These are phyloP conservation scores for Thermomucor indicae-seudaticae DNA, from an alignment of 371 early-diverging fungal genomes.

Conservation along the genomic window DNA sequence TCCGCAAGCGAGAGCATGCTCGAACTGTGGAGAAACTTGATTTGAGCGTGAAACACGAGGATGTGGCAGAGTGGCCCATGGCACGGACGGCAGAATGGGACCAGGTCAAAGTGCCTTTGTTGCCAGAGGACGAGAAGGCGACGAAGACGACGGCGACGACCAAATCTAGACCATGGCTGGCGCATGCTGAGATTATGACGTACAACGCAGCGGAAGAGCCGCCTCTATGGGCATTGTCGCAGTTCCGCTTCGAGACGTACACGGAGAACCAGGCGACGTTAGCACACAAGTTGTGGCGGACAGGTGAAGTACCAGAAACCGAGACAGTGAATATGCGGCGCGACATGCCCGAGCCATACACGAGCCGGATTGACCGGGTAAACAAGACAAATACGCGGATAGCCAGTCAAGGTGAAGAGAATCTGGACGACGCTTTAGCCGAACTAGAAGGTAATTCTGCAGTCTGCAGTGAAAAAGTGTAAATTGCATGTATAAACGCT, in stretches of 20 bases:
- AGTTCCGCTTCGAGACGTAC: slow-evolving; percentile 53
- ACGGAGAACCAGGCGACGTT: slow-evolving; percentile 7
- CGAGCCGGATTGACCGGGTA: slow-evolving; percentile 41
- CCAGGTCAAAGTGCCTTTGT: slow-evolving; percentile 21
- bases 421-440: slow-evolving; percentile 43
- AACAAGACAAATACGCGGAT: slow-evolving; percentile 27
- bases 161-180: slow-evolving; percentile 33
- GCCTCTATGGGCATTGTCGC: slow-evolving; percentile 48
- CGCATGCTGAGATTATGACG: slow-evolving; percentile 55
- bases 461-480: not conserved
- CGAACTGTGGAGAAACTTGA: slow-evolving; percentile 48
- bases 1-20: slow-evolving; percentile 48
- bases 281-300: slow-evolving; percentile 12
- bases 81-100: slow-evolving; percentile 51
- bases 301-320: slow-evolving; percentile 37
- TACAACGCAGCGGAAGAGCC: slow-evolving; percentile 41
- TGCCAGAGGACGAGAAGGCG: slow-evolving; percentile 5
- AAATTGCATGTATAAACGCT: not conserved
- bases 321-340: slow-evolving; percentile 38
- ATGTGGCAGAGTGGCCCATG: slow-evolving; percentile 59
- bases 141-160: not conserved
- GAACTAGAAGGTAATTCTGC: slow-evolving; percentile 38
- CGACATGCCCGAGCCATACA: slow-evolving; percentile 45
- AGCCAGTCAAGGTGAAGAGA: slow-evolving; percentile 29
- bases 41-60: slow-evolving; percentile 49